These are phyloP conservation scores for Phoenix dactylifera DNA, from an alignment of 176 grass and related monocot genomes.

Conservation along the genomic window DNA sequence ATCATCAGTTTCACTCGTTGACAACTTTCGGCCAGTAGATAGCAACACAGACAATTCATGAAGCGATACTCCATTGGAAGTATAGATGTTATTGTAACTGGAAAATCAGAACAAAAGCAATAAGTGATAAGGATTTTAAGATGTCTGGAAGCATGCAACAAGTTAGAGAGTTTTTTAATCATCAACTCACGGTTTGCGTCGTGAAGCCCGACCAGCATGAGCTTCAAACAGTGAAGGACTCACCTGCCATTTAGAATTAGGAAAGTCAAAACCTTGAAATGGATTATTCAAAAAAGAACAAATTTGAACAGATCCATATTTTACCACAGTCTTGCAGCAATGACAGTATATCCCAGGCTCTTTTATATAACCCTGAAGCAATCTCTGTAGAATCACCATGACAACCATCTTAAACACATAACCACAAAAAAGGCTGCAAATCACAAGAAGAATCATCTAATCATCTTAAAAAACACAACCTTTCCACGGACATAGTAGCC, in stretches of 20 bases:
- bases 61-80: slow-evolving; percentile 90
- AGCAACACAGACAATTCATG: slow-evolving; percentile 93
- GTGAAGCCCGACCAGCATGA: slow-evolving; percentile 82
- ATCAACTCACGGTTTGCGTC: slow-evolving; percentile 81
- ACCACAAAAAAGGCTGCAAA: background rate
- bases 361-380: slow-evolving; percentile 88
- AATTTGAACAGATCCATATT: slow-evolving; percentile 13
- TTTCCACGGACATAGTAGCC: slow-evolving; percentile 79
- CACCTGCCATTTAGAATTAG: slow-evolving; percentile 44
- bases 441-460: background rate
- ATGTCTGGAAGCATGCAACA: background rate
- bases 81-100: slow-evolving; percentile 99
- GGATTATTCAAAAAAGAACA: slow-evolving; percentile 4
- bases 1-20: slow-evolving; percentile 74
- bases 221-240: slow-evolving; percentile 97
- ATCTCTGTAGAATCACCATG: slow-evolving; percentile 49
- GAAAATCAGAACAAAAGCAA: slow-evolving; percentile 2
- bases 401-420: slow-evolving; percentile 8
- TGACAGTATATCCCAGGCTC: slow-evolving; percentile 85
- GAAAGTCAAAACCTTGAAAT: slow-evolving; percentile 11
- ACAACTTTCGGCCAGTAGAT: slow-evolving; percentile 50
- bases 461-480: slow-evolving; percentile 29
- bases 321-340: slow-evolving; percentile 83
- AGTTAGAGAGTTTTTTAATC: slow-evolving; percentile 9
- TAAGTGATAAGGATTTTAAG: background rate